Evolutionary conservation across 495 filamentous ascomycete genomes (phyloP).

Genomic region (Aspergillus sclerotioniger): DNA sequence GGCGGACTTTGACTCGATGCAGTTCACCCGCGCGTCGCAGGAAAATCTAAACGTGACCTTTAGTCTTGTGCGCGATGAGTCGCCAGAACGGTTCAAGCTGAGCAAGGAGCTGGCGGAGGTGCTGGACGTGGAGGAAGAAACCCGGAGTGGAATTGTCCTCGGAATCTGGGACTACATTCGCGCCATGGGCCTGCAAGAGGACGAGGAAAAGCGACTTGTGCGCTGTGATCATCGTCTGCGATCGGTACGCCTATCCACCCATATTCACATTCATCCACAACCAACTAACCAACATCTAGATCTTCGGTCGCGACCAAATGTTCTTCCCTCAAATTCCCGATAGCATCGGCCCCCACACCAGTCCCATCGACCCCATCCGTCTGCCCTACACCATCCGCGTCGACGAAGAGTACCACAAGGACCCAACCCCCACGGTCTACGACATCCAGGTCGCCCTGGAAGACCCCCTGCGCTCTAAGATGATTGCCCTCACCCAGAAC

Average conservation of each 20-base stretch:
- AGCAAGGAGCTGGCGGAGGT: constrained; percentile 78
- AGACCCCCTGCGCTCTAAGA: constrained; percentile 71
- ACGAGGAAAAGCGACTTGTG: constrained; percentile 88
- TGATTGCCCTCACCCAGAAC: constrained; percentile 56
- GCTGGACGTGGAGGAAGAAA: constrained; percentile 82
- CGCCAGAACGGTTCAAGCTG: constrained; percentile 77
- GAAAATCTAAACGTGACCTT: constrained; percentile 91
- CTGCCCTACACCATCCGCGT: constrained; percentile 92
- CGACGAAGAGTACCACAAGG: constrained; percentile 74
- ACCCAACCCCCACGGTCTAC: constrained; percentile 70
- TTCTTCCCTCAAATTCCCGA: constrained; percentile 89
- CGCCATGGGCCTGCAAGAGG: constrained; percentile 80
- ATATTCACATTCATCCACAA: neutral
- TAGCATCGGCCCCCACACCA: constrained; percentile 67
- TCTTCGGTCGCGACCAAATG: constrained; percentile 74
- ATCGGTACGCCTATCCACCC: constrained; percentile 53
- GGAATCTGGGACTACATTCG: constrained; percentile 95
- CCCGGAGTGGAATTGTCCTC: constrained; percentile 79
- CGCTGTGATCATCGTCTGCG: constrained; percentile 80
- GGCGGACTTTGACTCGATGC: constrained; percentile 84
- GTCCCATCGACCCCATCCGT: constrained; percentile 75
- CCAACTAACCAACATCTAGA: constrained; percentile 44
- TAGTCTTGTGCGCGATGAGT: constrained; percentile 81
- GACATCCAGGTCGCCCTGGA: constrained; percentile 84
- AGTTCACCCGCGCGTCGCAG: constrained; percentile 88